Percentiles rank a stretch among this genome's conserved stretches.
phyloP scores from a whole-genome alignment of 306 rosid species.

The Sophora flavescens region DNA sequence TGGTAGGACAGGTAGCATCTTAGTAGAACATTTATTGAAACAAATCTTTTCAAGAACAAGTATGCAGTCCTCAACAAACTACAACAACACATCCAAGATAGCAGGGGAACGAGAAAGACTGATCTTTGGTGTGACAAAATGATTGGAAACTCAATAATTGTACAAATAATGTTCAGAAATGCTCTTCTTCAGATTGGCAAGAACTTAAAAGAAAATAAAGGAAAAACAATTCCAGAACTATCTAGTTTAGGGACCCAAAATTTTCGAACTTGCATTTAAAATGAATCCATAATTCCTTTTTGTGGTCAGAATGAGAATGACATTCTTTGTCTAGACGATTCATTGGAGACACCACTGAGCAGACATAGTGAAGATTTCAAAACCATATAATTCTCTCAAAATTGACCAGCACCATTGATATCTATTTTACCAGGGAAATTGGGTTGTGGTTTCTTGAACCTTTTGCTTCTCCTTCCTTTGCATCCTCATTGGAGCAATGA shows the following conservation, averaged over 20 bases:
- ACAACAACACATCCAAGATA: conserved; percentile 31
- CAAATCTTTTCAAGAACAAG: neutral
- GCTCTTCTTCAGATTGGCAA: conserved; percentile 31
- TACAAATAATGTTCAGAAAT: conserved; percentile 35
- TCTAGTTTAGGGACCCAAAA: conserved; percentile 35
- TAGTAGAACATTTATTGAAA: neutral
- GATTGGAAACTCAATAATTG: conserved; percentile 31
- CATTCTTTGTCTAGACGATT: conserved; percentile 34
- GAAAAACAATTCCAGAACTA: conserved; percentile 40
- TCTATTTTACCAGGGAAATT: conserved; percentile 43
- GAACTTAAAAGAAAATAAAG: conserved; percentile 4
- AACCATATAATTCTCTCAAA: conserved; percentile 37
- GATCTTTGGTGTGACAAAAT: conserved; percentile 36
- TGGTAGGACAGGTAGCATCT: conserved; percentile 23
- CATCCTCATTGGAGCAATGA: conserved; percentile 65
- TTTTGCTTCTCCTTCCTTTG: conserved; percentile 57
- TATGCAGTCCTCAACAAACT: conserved; percentile 9
- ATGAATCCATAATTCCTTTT: conserved; percentile 37
- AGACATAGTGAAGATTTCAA: conserved; percentile 18
- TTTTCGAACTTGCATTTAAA: conserved; percentile 34
- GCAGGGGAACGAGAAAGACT: conserved; percentile 12
- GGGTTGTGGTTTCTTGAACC: conserved; percentile 35
- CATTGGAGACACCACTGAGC: conserved; percentile 18
- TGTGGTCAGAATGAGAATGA: conserved; percentile 21
- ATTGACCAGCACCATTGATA: conserved; percentile 33